Evolutionary conservation across 345 rosid genomes (phyloP).

Genomic region (Linum tenue): DNA sequence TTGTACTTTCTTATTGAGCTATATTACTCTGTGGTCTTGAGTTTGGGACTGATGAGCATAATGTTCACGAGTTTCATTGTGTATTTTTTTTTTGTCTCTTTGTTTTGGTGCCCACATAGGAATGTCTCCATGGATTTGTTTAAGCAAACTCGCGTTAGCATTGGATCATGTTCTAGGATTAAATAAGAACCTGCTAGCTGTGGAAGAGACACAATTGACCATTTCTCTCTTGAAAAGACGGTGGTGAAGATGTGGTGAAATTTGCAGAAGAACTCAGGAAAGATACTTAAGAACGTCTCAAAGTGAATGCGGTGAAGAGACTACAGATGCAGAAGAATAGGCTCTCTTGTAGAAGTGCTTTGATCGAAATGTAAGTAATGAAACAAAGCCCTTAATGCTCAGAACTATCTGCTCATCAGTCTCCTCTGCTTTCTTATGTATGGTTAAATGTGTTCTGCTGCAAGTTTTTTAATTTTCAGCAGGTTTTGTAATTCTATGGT

Average conservation of each 20-base stretch:
- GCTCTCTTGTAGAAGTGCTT: conserved; percentile 91
- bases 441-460: conserved; percentile 4
- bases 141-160: no score
- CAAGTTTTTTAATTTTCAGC: neutral
- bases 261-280: conserved; percentile 68
- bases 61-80: no score
- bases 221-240: conserved; percentile 61
- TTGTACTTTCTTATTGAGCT: no score
- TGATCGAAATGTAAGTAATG: conserved; percentile 26
- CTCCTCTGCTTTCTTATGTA: neutral
- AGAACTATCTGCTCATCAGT: neutral
- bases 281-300: conserved; percentile 64
- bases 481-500: conserved; percentile 85
- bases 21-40: no score
- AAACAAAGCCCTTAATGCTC: no score
- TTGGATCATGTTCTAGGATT: no score
- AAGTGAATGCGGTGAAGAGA: conserved; percentile 83
- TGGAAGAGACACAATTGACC: conserved; percentile 39
- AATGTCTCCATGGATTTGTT: no score
- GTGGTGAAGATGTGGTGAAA: conserved; percentile 78
- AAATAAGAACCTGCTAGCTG: no score
- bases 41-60: no score
- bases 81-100: no score
- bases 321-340: conserved; percentile 94
- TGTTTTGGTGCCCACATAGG: no score